phyloP scores from a whole-genome alignment of 1,284 basidiomycete genomes.

The Tilletia walkeri region DNA sequence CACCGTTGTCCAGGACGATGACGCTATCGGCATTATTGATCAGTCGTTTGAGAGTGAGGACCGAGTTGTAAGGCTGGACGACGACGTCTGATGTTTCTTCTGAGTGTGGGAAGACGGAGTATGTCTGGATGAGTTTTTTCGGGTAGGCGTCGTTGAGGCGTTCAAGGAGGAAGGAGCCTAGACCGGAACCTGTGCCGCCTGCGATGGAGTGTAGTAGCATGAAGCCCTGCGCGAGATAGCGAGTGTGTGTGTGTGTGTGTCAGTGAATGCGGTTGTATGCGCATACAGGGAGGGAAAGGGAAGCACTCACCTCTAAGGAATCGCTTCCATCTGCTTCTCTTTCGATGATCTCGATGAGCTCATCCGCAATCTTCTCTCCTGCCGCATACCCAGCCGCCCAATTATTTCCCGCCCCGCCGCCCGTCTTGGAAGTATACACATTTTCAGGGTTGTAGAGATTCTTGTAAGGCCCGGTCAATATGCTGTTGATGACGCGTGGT shows the following conservation, averaged over 20 bases:
- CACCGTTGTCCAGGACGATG: conserved; percentile 95
- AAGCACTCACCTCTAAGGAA: conserved; percentile 75
- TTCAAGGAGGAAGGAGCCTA: conserved; percentile 95
- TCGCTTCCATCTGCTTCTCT: conserved; percentile 97
- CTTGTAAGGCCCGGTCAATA: conserved; percentile 84
- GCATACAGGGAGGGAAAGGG: neutral
- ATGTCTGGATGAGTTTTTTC: conserved; percentile 98
- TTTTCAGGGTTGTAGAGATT: conserved; percentile 98
- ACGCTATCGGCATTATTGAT: conserved; percentile 96
- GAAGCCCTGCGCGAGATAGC: conserved; percentile 70
- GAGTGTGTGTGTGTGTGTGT: conserved; percentile 19
- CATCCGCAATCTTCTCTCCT: conserved; percentile 90
- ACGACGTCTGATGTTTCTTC: conserved; percentile 55
- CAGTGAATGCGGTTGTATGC: neutral
- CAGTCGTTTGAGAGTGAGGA: conserved; percentile 90
- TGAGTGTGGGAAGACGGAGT: conserved; percentile 92
- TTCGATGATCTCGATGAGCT: conserved; percentile 99
- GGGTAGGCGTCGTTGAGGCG: conserved; percentile 96
- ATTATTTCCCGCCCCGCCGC: conserved; percentile 97
- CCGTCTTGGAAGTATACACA: conserved; percentile 89
- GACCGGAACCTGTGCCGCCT: conserved; percentile 94
- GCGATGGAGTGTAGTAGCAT: conserved; percentile 99
- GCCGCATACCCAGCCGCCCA: conserved; percentile 86
- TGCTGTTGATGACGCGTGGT: conserved; percentile 90
- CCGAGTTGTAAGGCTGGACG: conserved; percentile 94